Evolutionary conservation across 106 monocot species (phyloP).

Genomic region (Gastrodia elata): DNA sequence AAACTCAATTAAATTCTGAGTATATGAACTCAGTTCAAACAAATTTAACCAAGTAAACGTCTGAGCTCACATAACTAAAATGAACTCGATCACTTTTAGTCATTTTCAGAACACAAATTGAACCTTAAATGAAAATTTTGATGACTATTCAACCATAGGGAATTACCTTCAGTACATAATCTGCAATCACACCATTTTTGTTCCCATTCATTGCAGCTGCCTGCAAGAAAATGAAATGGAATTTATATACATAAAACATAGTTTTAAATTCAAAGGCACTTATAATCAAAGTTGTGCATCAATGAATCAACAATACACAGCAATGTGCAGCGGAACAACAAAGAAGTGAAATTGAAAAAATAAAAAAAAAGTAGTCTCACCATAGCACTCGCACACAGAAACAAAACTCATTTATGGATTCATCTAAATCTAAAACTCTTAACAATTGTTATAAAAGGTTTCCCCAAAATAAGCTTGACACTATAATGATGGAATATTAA

Average conservation of each 20-base stretch:
- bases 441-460: not conserved
- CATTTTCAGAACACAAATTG: not conserved
- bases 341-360: not conserved
- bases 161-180: constrained; percentile 50
- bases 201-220: constrained; percentile 37
- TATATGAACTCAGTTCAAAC: too few relatives aligned
- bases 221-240: constrained; percentile 11
- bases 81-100: not conserved
- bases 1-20: not conserved
- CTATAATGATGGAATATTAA: not conserved
- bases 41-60: not conserved
- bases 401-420: not conserved
- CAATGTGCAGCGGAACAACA: not conserved
- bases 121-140: not conserved
- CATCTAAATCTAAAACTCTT: not conserved
- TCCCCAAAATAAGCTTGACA: not conserved
- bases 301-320: not conserved
- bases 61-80: not conserved
- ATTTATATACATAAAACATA: not conserved
- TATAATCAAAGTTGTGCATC: not conserved
- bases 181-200: constrained; percentile 29
- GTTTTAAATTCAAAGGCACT: not conserved
- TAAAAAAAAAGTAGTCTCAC: not conserved
- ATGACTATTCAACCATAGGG: not conserved
- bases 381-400: not conserved